Percentiles rank a stretch among this genome's conserved stretches.
These are phyloP conservation scores for Lentinula sp. DNA, from an alignment of 768 basidiomycete species.

Conservation along the genomic window DNA sequence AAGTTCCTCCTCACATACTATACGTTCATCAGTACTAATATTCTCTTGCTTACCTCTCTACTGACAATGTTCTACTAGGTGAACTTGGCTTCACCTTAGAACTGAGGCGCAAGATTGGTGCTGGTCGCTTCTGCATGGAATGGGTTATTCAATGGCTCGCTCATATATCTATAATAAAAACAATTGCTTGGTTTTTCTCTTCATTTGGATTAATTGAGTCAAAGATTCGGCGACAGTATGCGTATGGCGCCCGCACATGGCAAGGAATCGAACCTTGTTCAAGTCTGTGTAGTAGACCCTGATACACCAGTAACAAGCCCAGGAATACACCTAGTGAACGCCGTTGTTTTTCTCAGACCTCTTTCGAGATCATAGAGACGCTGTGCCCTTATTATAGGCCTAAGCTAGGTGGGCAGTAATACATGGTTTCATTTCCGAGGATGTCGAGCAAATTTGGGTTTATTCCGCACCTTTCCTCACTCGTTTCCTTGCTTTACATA, in stretches of 20 bases:
- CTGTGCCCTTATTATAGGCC: too few species aligned
- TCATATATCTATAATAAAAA: neutral
- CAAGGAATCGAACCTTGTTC: too few species aligned
- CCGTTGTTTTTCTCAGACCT: too few species aligned
- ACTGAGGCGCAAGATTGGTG: conserved; percentile 4
- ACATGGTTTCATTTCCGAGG: too few species aligned
- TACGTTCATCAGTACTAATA: conserved; percentile 6
- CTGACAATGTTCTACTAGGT: neutral
- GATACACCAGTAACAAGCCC: too few species aligned
- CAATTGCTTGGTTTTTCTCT: neutral
- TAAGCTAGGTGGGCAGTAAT: too few species aligned
- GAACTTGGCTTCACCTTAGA: neutral
- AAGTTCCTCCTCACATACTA: neutral
- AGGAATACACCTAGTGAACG: too few species aligned
- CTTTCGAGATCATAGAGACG: too few species aligned
- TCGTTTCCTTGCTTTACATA: too few species aligned
- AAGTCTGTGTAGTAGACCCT: too few species aligned
- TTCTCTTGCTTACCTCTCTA: neutral
- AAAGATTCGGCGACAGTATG: too few species aligned
- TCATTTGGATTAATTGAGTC: neutral
- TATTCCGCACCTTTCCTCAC: neutral
- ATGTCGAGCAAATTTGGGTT: neutral
- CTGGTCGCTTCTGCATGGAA: conserved; percentile 8
- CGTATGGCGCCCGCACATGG: too few species aligned
- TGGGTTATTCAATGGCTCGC: neutral